Base-by-base conservation (phyloP, 208 protist species). In the Endotrypanum monterogeii region DNA sequence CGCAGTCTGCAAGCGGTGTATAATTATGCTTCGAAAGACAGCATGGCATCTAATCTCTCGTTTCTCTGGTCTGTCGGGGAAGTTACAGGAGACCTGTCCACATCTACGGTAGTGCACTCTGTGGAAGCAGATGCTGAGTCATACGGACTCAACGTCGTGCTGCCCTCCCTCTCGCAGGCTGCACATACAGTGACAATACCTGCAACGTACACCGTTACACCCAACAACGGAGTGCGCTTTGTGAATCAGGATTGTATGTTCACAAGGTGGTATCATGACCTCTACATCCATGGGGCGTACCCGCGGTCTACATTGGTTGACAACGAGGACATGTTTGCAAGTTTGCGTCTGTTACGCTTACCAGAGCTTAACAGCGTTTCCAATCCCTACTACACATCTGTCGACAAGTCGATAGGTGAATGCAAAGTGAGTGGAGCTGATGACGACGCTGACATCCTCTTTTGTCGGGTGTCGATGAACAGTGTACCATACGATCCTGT, bases 31-130 rank as follows among this genome's bases (percentile, higher is more conserved):
- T 60, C 76, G 0, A 76, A 78, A 20, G 83, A 88, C 30, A 25
- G 32, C 50, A 67, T 77, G 66, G 30, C 39, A 16, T 68, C 73
- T 1, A 84, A 88, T 57, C 74, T 74, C 18, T 74, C 83, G 1
- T 14, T 83, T 9, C 66, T 84, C 61, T 83, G 70, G 72, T 80
- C 79, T 8, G 68, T 80, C 30, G 83, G 83, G 16, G 74, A 81
- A 44, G 50, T 82, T 25, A 81, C 74, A 5, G 83, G 77, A 32
- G 80, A 84, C 73, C 25, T 78, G 28, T 48, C 66, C 0, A 82
- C 80, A 1, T 35, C 79, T 30, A 82, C 74, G 51, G 71, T 82
- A 51, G 55, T 78, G 5, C 55, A 50, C 30, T 84, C 83, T 1
- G 32, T 88, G 12, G 55, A 78, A 3, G 69, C 63, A 12, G 51